phyloP scores from a whole-genome alignment of 2,329 filamentous ascomycete species.

The Curvularia lunata region DNA sequence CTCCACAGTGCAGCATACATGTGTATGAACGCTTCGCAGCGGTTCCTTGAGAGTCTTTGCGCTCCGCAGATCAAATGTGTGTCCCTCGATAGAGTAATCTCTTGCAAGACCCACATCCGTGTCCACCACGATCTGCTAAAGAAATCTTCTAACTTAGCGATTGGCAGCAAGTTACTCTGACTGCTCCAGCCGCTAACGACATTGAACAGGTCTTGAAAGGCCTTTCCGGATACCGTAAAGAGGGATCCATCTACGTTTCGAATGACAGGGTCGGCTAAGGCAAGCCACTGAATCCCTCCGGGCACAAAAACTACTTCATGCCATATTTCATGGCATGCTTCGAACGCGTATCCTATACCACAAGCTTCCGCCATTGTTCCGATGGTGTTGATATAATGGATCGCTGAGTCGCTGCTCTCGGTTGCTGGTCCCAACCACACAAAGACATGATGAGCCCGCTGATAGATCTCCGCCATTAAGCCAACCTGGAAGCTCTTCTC shows the following conservation, averaged over 20 bases:
- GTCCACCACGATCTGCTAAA: constrained; percentile 24
- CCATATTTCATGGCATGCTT: background rate
- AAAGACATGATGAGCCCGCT: constrained; percentile 5
- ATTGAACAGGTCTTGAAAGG: background rate
- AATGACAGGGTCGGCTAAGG: background rate
- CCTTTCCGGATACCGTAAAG: background rate
- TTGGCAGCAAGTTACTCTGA: background rate
- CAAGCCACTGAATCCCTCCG: background rate
- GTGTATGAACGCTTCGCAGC: background rate
- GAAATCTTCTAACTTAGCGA: constrained; percentile 11
- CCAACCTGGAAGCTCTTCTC: constrained; percentile 22
- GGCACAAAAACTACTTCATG: background rate
- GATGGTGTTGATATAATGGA: background rate
- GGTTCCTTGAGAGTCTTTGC: constrained; percentile 1
- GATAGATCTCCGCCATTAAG: constrained; percentile 23
- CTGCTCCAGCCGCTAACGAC: background rate
- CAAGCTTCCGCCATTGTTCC: background rate
- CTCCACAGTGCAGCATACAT: background rate
- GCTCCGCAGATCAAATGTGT: constrained; percentile 20
- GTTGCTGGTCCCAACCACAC: constrained; percentile 20
- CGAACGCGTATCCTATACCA: background rate
- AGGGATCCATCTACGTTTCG: background rate
- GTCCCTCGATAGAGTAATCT: constrained; percentile 19
- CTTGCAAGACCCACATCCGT: constrained; percentile 28
- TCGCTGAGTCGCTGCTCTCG: constrained; percentile 7